phyloP scores from a whole-genome alignment of 768 basidiomycete genomes.

The Pholiota molesta region DNA sequence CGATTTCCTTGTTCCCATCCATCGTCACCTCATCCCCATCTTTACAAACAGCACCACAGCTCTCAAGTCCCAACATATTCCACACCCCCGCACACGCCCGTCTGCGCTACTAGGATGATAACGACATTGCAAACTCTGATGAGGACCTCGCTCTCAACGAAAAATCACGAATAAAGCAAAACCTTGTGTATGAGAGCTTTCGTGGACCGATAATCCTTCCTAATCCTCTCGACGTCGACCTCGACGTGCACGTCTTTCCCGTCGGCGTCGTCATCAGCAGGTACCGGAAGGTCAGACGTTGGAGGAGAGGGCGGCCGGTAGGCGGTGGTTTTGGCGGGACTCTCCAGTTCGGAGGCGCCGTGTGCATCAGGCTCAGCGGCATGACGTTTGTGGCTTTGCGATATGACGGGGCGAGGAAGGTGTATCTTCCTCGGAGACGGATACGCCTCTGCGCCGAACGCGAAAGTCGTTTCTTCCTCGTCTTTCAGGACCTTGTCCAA shows the following conservation, averaged over 20 bases:
- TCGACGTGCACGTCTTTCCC: slow-evolving; percentile 11
- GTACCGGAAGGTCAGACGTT: slow-evolving; percentile 17
- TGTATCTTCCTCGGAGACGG: background rate
- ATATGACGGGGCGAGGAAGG: background rate
- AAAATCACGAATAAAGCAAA: slow-evolving; percentile 5
- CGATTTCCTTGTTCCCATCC: slow-evolving; percentile 8
- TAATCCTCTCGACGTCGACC: slow-evolving; percentile 12
- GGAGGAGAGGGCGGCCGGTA: slow-evolving; percentile 23
- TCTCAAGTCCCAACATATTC: slow-evolving; percentile 20
- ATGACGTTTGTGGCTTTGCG: background rate
- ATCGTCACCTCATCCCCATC: slow-evolving; percentile 1
- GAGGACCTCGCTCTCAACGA: background rate
- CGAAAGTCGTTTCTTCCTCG: background rate
- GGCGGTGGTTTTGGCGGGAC: background rate
- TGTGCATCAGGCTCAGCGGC: background rate
- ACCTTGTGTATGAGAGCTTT: slow-evolving; percentile 17
- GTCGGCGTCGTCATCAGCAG: background rate
- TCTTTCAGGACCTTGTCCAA: too few relatives aligned
- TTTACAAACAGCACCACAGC: slow-evolving; percentile 22
- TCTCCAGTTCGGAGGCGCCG: background rate
- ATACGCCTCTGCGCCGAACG: background rate
- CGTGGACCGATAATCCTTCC: slow-evolving; percentile 11
- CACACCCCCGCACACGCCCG: slow-evolving; percentile 11
- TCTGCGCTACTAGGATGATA: slow-evolving; percentile 24
- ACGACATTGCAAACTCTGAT: background rate